Evolutionary conservation across 257 asterid genomes (phyloP).

Genomic region (Petrea volubilis): DNA sequence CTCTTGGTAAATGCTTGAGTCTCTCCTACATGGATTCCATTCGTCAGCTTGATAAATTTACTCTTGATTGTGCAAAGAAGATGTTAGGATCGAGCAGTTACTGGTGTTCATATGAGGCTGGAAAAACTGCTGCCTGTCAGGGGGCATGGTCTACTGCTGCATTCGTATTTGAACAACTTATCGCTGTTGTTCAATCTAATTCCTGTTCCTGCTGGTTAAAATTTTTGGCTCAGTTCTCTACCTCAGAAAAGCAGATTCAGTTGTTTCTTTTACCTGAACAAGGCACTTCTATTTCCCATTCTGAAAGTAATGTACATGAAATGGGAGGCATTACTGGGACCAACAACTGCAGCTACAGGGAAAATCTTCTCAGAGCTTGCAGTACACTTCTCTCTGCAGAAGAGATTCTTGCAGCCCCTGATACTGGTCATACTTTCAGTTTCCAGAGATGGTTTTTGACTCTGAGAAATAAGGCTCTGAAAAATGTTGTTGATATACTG

Average conservation of each 20-base stretch:
- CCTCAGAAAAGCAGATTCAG: constrained; percentile 61
- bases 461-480: constrained; percentile 57
- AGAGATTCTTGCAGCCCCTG: constrained; percentile 49
- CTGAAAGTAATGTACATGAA: constrained; percentile 23
- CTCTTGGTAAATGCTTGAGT: constrained; percentile 13
- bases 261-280: constrained; percentile 30
- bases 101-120: constrained; percentile 77
- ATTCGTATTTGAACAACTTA: constrained; percentile 66
- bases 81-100: constrained; percentile 44
- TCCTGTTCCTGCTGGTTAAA: constrained; percentile 65
- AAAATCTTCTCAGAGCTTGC: constrained; percentile 46
- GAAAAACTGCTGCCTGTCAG: constrained; percentile 67
- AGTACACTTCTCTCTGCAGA: constrained; percentile 42
- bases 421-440: constrained; percentile 30
- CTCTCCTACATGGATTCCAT: constrained; percentile 32
- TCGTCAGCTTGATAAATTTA: constrained; percentile 45
- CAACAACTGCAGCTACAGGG: constrained; percentile 26
- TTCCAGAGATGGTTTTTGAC: constrained; percentile 81
- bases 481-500: constrained; percentile 44
- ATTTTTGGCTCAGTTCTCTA: constrained; percentile 58
- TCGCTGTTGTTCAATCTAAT: constrained; percentile 46
- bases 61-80: constrained; percentile 47
- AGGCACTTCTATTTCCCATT: constrained; percentile 2
- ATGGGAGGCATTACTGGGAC: constrained; percentile 23
- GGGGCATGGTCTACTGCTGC: constrained; percentile 86